phyloP scores from a whole-genome alignment of 495 filamentous ascomycete species.

The Trichoderma orchidacearum region DNA sequence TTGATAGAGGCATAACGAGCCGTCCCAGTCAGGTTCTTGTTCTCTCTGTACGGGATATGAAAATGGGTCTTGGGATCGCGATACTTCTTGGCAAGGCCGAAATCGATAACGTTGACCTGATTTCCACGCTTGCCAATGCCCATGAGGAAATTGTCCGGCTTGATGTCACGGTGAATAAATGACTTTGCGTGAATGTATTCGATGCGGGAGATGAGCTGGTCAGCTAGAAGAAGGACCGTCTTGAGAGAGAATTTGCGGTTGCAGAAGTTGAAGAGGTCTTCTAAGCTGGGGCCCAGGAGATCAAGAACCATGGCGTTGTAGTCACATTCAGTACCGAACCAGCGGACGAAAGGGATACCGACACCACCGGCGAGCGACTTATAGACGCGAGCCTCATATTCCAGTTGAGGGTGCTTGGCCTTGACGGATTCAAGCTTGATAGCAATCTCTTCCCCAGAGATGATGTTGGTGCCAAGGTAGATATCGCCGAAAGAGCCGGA shows the following conservation, averaged over 20 bases:
- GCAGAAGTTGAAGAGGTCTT: constrained; percentile 99
- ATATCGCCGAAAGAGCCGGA: constrained; percentile 98
- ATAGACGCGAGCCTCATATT: constrained; percentile 99
- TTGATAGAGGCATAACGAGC: constrained; percentile 99
- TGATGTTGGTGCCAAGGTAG: constrained; percentile 99
- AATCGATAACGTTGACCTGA: constrained; percentile 99
- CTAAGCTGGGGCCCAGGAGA: constrained; percentile 89
- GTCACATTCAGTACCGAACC: constrained; percentile 99
- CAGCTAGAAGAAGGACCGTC: constrained; percentile 95
- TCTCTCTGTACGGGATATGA: constrained; percentile 99
- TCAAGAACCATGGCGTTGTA: constrained; percentile 99
- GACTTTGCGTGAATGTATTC: constrained; percentile 99
- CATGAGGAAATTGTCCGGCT: constrained; percentile 99
- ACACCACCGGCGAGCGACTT: constrained; percentile 98
- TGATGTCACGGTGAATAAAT: constrained; percentile 99
- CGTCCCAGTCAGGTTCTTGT: constrained; percentile 99
- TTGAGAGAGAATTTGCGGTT: constrained; percentile 99
- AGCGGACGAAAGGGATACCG: constrained; percentile 97
- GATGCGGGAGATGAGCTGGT: constrained; percentile 98
- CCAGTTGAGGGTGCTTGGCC: constrained; percentile 98
- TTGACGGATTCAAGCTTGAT: constrained; percentile 99
- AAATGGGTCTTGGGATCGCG: constrained; percentile 99
- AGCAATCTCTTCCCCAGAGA: constrained; percentile 98
- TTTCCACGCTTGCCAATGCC: constrained; percentile 99
- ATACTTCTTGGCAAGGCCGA: constrained; percentile 99